These are phyloP conservation scores for Cladosporium austrohemisphaericum DNA, from an alignment of 2,329 filamentous ascomycete species.

Conservation along the genomic window DNA sequence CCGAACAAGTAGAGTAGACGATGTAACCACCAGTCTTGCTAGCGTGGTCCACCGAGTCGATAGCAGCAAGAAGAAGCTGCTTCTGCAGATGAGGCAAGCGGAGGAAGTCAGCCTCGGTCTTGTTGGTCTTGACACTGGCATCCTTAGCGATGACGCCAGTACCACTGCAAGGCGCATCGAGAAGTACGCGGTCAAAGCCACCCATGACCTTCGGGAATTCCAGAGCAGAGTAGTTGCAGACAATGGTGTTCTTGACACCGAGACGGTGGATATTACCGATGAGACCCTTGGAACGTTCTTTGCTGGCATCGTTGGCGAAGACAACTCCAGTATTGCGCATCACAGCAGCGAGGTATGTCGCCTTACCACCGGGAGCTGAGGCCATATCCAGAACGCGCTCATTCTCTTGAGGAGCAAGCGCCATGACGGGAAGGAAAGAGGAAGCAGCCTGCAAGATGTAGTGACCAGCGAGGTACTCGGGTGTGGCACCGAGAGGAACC, in stretches of 20 bases:
- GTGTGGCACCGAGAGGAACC: constrained; percentile 85
- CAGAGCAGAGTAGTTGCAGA: constrained; percentile 91
- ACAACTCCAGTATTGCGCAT: constrained; percentile 97
- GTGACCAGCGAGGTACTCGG: constrained; percentile 94
- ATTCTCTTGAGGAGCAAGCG: constrained; percentile 85
- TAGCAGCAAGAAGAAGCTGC: constrained; percentile 85
- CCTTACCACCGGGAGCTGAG: constrained; percentile 92
- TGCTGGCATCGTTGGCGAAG: constrained; percentile 95
- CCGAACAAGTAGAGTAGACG: constrained; percentile 94
- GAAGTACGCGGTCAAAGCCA: constrained; percentile 89
- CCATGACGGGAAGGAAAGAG: constrained; percentile 97
- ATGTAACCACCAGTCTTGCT: constrained; percentile 93
- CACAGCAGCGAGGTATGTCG: constrained; percentile 89
- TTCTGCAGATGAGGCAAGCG: constrained; percentile 91
- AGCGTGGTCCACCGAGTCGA: constrained; percentile 88
- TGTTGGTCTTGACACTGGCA: constrained; percentile 95
- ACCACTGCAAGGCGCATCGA: constrained; percentile 93
- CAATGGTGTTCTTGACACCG: constrained; percentile 87
- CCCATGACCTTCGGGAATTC: constrained; percentile 94
- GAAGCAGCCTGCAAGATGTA: constrained; percentile 97
- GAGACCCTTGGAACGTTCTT: constrained; percentile 87
- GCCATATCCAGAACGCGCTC: constrained; percentile 94
- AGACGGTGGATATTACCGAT: constrained; percentile 97
- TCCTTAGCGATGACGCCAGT: constrained; percentile 98
- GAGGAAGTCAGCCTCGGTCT: constrained; percentile 92